Base-by-base conservation (phyloP, 352 stramenopile genomes). In the Globisporangium sylvaticum region DNA sequence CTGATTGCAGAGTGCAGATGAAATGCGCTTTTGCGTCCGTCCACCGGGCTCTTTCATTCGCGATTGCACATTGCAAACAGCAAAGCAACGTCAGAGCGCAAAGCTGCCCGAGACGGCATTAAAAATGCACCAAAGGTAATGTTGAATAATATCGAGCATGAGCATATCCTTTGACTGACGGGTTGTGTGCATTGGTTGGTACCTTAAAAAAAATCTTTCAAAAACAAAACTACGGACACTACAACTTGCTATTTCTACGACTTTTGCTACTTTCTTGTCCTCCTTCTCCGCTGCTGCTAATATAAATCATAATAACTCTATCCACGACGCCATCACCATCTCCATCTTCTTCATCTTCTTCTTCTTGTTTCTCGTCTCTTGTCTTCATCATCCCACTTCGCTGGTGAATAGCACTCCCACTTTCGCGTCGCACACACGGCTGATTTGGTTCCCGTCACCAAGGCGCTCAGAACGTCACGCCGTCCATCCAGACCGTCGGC, bases 401-500 rank as follows among this genome's bases (percentile, higher is more conserved):
- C 18, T 27, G 25, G 4, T 22, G 27, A 12, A 15, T 42, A 12
- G 34, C 34, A 15, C 12, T 46, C 15, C 15, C 4, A 48, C 39
- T 48, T 48, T 48, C 39, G 39, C 15, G 15, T 48, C 39, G 39
- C 39, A 48, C 10, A 18, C 37, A 44, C 12, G 15, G 39, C 39
- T 48, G 39, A 48, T n/a, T 48, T 48, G 14, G n/a, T 48, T 48
- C 15, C 42, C 42, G 42, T 22, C 39, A 15, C 0, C 37, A 50
- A 22, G 7, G 42, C 18, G 29, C 50, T 63, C 55, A 68, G 55
- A 68, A 48, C 14, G 63, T 50, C 25, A 68, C 55, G 54, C 63
- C 63, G 63, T 68, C 63, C 39, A 68, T 44, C 63, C 63, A 68
- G 20, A 68, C 29, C 42, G 63, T 68, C 42, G 54, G 54, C 20